Base-by-base conservation (phyloP, 805 yeast species). In the Candida jianshihensis region DNA sequence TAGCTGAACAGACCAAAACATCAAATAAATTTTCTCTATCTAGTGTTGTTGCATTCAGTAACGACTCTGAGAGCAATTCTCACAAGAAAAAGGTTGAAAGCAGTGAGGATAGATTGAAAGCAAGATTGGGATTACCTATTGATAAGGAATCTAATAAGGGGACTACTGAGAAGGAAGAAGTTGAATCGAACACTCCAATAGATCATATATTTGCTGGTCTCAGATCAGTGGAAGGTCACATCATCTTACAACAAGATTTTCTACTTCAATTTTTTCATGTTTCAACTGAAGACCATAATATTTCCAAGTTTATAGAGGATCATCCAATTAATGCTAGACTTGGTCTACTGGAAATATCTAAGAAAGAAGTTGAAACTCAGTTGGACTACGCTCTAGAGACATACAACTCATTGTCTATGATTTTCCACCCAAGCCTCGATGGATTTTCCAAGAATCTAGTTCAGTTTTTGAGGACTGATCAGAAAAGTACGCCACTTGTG, bases 361-460 rank as follows among this genome's bases (percentile, higher is more conserved):
- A 54, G 42, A 61, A 51, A 46, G 68, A 51, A 11, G 57, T 68
- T 45, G 71, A 66, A 36, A 60, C 71, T 13, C 73, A 71, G 41
- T 59, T 73, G 42, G 56, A 59, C 12, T 66, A 66, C 39, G 71
- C 81, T 4, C 66, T 62, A 34, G 74, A 66, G 9, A 52, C 75
- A 30, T 57, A 66, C 12, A 57, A 64, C 16, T 58, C 67, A 22
- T 65, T 80, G 56, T 63, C 65, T 11, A 53, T 57, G 7, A 58
- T 78, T 1, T 77, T 79, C 48, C 63, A 59, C 27, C 54, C 61
- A 5, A 43, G 57, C 11, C 48, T 57, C 22, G 59, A 59, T 16
- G 48, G 40, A 13, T 37, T 66, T 16, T 39, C 41, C 16, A 47
- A 51, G 19, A 48, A 53, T 10, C 58, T 76, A 3, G 49, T 55